These are phyloP conservation scores for Lachancea dasiensis DNA, from an alignment of 805 yeast species.

Conservation along the genomic window DNA sequence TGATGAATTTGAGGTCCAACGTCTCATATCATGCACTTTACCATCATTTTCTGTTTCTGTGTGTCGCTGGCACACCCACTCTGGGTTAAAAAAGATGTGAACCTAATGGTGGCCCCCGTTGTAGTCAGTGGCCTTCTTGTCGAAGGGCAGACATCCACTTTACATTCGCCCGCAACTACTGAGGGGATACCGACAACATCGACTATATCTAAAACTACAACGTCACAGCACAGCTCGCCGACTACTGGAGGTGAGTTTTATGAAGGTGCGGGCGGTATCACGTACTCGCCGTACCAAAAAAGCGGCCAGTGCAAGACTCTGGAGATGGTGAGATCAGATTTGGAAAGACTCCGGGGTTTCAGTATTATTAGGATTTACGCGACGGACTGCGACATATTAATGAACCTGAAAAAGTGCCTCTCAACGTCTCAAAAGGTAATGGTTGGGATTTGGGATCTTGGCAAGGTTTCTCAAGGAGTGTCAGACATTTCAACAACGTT, in stretches of 20 bases:
- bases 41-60: not conserved
- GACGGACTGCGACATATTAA: slow-evolving; percentile 64
- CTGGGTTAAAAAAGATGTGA: slow-evolving; percentile 1
- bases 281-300: slow-evolving; percentile 63
- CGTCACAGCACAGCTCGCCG: not conserved
- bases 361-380: slow-evolving; percentile 65
- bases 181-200: not conserved
- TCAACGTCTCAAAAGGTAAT: slow-evolving; percentile 72
- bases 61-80: not conserved
- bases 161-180: not conserved
- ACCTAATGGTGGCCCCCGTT: not conserved
- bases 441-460: slow-evolving; percentile 56
- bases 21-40: not conserved
- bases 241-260: slow-evolving; percentile 1
- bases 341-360: slow-evolving; percentile 45
- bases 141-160: too few species aligned
- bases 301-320: slow-evolving; percentile 56
- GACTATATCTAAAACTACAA: not conserved
- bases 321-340: slow-evolving; percentile 47
- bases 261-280: slow-evolving; percentile 11
- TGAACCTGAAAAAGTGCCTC: slow-evolving; percentile 55
- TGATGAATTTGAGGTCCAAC: too few species aligned
- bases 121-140: slow-evolving; percentile 1
- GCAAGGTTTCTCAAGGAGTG: slow-evolving; percentile 56
- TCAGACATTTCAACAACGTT: slow-evolving; percentile 42